These are phyloP conservation scores for Cercis canadensis DNA, from an alignment of 306 rosid genomes.

Conservation along the genomic window DNA sequence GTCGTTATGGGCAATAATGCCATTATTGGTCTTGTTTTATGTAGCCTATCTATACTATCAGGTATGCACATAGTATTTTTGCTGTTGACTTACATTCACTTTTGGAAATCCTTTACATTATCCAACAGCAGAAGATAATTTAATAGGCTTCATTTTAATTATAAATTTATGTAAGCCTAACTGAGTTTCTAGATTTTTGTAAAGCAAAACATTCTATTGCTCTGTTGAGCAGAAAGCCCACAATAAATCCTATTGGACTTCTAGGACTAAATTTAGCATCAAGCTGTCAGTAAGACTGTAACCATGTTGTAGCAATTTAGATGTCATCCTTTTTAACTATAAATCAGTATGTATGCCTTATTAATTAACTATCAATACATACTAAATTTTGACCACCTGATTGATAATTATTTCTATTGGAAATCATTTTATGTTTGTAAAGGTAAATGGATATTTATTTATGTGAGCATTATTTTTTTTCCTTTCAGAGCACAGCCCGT, in stretches of 20 bases:
- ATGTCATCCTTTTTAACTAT: neutral
- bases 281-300: too few species aligned
- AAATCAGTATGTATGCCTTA: conserved; percentile 1
- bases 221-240: neutral
- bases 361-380: too few species aligned
- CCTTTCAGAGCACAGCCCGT: conserved; percentile 80
- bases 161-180: neutral
- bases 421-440: neutral
- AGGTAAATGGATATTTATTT: neutral
- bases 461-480: conserved; percentile 24
- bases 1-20: conserved; percentile 97
- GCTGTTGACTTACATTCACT: conserved; percentile 1
- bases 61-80: conserved; percentile 51
- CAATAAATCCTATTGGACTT: neutral
- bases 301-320: neutral
- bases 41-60: conserved; percentile 85
- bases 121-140: neutral
- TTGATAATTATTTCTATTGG: neutral
- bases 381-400: too few species aligned
- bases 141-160: neutral
- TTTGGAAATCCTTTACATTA: conserved; percentile 22
- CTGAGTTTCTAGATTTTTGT: neutral
- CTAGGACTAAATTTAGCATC: neutral
- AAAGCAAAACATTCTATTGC: conserved; percentile 12
- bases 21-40: conserved; percentile 84